These are phyloP conservation scores for Penicillium crustosum DNA, from an alignment of 2,329 filamentous ascomycete genomes.

Conservation along the genomic window DNA sequence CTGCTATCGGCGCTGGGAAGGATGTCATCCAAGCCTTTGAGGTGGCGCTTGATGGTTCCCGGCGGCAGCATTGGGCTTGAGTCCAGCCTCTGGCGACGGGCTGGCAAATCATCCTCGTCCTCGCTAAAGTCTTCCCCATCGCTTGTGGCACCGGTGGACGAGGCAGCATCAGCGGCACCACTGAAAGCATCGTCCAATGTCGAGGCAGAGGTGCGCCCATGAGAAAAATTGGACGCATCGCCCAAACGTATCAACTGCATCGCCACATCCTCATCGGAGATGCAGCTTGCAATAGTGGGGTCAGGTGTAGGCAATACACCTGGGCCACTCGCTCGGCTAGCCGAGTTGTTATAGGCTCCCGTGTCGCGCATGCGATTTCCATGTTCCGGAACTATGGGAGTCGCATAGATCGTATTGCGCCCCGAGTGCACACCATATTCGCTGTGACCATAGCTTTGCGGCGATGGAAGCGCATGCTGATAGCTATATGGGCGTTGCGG, in stretches of 20 bases:
- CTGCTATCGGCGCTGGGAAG: constrained; percentile 58
- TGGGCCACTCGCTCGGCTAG: constrained; percentile 41
- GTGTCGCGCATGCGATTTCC: constrained; percentile 65
- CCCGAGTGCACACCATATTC: constrained; percentile 40
- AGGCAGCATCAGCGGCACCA: constrained; percentile 79
- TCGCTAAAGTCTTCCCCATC: constrained; percentile 67
- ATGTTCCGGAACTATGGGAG: constrained; percentile 56
- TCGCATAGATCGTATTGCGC: constrained; percentile 57
- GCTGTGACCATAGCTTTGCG: constrained; percentile 69
- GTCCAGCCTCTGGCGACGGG: constrained; percentile 43
- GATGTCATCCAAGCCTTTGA: constrained; percentile 53
- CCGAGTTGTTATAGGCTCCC: constrained; percentile 42
- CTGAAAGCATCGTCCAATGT: constrained; percentile 93
- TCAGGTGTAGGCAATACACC: constrained; percentile 87
- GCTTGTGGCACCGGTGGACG: constrained; percentile 81
- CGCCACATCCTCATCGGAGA: constrained; percentile 97
- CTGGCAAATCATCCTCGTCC: constrained; percentile 57
- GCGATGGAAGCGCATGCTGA: constrained; percentile 75
- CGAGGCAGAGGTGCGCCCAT: constrained; percentile 88
- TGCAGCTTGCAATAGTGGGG: constrained; percentile 93
- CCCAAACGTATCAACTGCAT: constrained; percentile 95
- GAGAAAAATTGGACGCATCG: constrained; percentile 88
- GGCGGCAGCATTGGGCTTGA: constrained; percentile 48
- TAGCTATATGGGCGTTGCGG: constrained; percentile 79
- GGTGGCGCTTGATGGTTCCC: constrained; percentile 46